Evolutionary conservation across 2,329 filamentous ascomycete genomes (phyloP).

Genomic region (Venturia effusa): DNA sequence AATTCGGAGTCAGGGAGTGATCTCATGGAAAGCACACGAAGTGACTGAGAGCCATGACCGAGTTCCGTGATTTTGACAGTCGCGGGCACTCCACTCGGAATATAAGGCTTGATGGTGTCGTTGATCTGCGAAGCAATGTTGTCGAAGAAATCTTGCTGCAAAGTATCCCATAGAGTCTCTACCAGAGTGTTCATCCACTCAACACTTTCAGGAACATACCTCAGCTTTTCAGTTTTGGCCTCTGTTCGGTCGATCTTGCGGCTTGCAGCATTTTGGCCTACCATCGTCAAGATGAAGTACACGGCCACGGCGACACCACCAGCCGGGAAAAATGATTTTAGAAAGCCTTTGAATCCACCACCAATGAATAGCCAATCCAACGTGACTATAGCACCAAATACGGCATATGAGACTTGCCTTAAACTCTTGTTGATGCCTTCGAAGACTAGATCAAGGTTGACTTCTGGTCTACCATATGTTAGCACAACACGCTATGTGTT

Average conservation of each 20-base stretch:
- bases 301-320: background rate
- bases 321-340: background rate
- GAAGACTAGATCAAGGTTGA: conserved; percentile 3
- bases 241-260: background rate
- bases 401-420: background rate
- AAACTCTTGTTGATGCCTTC: background rate
- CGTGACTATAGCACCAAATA: background rate
- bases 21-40: conserved; percentile 1
- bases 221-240: background rate
- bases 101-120: background rate
- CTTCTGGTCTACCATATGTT: background rate
- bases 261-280: background rate
- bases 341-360: background rate
- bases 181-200: conserved; percentile 1
- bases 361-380: background rate
- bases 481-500: background rate
- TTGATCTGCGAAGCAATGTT: background rate
- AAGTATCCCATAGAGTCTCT: background rate
- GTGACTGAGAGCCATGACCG: background rate
- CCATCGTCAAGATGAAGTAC: background rate
- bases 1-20: background rate
- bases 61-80: conserved; percentile 1
- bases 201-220: background rate
- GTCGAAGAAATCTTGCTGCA: background rate
- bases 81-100: background rate